Percentiles rank a stretch among this genome's conserved stretches.
Conservation (phyloP, 1,139 yeast genomes). For the Zygoascus sp. region DNA sequence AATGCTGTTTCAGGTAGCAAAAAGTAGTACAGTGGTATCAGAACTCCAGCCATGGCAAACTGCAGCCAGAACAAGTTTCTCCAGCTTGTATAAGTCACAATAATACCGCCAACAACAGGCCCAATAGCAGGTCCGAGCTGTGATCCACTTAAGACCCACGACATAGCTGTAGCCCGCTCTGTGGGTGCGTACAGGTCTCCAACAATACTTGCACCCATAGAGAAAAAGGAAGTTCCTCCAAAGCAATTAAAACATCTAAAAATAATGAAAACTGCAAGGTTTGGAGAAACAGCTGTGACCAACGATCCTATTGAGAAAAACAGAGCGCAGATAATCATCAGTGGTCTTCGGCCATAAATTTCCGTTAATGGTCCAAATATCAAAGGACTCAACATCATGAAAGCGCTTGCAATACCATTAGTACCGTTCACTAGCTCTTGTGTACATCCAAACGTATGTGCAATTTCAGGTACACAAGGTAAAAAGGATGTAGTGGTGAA, state of each 20-base stretch:
- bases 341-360: slow-evolving; percentile 46
- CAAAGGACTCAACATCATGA: slow-evolving; percentile 51
- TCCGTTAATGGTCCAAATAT: slow-evolving; percentile 46
- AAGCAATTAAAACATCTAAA: slow-evolving; percentile 46
- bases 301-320: slow-evolving; percentile 37
- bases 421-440: slow-evolving; percentile 12
- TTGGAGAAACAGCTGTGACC: slow-evolving; percentile 44
- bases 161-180: slow-evolving; percentile 73
- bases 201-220: slow-evolving; percentile 87
- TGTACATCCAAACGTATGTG: slow-evolving; percentile 11
- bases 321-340: slow-evolving; percentile 40
- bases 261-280: slow-evolving; percentile 48
- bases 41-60: slow-evolving; percentile 45
- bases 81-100: slow-evolving; percentile 47
- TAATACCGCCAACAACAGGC: slow-evolving; percentile 75
- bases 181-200: slow-evolving; percentile 67
- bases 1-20: slow-evolving; percentile 64
- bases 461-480: slow-evolving; percentile 16
- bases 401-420: slow-evolving; percentile 29
- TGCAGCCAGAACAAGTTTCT: slow-evolving; percentile 44
- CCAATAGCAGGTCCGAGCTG: slow-evolving; percentile 75
- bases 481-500: slow-evolving; percentile 16
- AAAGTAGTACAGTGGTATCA: slow-evolving; percentile 29
- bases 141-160: slow-evolving; percentile 73
- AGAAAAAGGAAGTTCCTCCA: slow-evolving; percentile 52